Percentiles rank a stretch among this genome's conserved stretches.
Evolutionary conservation across 805 yeast genomes (phyloP).

Genomic region (Kodamaea jinghongensis): DNA sequence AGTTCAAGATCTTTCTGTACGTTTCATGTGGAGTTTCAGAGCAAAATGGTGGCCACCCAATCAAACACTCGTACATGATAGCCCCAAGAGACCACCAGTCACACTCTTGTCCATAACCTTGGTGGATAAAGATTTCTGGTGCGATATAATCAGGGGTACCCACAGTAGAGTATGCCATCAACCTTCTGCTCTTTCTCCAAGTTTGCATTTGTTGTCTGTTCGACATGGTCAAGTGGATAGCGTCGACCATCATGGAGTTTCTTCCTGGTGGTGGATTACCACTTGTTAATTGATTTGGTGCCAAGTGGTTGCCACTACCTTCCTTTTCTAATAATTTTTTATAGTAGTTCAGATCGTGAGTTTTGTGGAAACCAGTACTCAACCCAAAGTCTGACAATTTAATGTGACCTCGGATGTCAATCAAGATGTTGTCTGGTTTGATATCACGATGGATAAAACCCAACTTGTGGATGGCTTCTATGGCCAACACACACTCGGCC

Average conservation of each 20-base stretch:
- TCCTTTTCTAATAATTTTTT: conserved; percentile 72
- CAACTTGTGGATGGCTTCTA: conserved; percentile 87
- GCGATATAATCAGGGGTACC: conserved; percentile 97
- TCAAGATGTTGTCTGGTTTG: conserved; percentile 92
- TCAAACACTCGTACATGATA: conserved; percentile 92
- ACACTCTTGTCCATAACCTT: conserved; percentile 95
- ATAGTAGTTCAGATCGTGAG: conserved; percentile 87
- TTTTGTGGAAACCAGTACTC: conserved; percentile 89
- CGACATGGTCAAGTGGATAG: conserved; percentile 92
- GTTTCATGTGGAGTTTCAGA: conserved; percentile 94
- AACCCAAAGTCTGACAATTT: conserved; percentile 74
- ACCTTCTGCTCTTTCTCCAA: conserved; percentile 87
- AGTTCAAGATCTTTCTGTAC: conserved; percentile 83
- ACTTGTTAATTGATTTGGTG: conserved; percentile 21
- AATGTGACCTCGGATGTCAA: conserved; percentile 73
- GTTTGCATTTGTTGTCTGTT: conserved; percentile 94
- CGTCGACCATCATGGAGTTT: conserved; percentile 86
- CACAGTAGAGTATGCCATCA: conserved; percentile 95
- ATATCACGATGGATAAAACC: conserved; percentile 97
- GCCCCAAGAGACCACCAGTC: conserved; percentile 99
- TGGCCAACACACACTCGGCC: conserved; percentile 95
- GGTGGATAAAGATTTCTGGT: conserved; percentile 88
- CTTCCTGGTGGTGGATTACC: conserved; percentile 42
- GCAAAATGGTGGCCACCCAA: conserved; percentile 98
- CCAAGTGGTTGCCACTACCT: conserved; percentile 31